Conservation (phyloP, 1,284 basidiomycete species). For the Trametes pubescens region DNA sequence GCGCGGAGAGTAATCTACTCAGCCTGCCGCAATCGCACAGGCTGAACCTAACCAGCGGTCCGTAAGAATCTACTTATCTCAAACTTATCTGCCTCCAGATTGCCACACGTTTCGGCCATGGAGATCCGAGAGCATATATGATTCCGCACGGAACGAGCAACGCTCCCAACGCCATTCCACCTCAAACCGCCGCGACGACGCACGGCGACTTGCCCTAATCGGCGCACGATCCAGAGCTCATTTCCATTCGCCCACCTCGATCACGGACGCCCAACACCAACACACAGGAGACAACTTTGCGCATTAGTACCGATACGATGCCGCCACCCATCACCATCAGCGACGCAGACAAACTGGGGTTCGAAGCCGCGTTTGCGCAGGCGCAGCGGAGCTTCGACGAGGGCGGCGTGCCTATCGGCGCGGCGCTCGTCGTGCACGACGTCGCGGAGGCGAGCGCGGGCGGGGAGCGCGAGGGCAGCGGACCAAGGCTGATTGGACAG, state of each 20-base stretch:
- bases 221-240: conserved; percentile 2
- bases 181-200: neutral
- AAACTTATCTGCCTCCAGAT: neutral
- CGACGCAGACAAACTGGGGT: conserved; percentile 30
- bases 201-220: conserved; percentile 1
- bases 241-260: conserved; percentile 5
- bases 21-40: neutral
- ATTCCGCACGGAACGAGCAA: conserved; percentile 12
- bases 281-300: neutral
- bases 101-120: neutral
- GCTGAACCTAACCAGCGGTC: neutral
- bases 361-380: conserved; percentile 49
- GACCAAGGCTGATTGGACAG: conserved; percentile 50
- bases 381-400: conserved; percentile 54
- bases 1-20: neutral
- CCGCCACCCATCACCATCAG: conserved; percentile 3
- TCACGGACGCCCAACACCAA: neutral
- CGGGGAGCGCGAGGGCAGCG: neutral
- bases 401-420: conserved; percentile 69
- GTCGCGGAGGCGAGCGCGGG: neutral
- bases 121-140: conserved; percentile 15
- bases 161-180: conserved; percentile 11
- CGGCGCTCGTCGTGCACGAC: conserved; percentile 50
- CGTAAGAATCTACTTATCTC: neutral
- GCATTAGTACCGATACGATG: conserved; percentile 10